Percentiles rank a stretch among this genome's conserved stretches.
Evolutionary conservation across 2,329 filamentous ascomycete genomes (phyloP).

Genomic region (Trichoderma endophyticum): DNA sequence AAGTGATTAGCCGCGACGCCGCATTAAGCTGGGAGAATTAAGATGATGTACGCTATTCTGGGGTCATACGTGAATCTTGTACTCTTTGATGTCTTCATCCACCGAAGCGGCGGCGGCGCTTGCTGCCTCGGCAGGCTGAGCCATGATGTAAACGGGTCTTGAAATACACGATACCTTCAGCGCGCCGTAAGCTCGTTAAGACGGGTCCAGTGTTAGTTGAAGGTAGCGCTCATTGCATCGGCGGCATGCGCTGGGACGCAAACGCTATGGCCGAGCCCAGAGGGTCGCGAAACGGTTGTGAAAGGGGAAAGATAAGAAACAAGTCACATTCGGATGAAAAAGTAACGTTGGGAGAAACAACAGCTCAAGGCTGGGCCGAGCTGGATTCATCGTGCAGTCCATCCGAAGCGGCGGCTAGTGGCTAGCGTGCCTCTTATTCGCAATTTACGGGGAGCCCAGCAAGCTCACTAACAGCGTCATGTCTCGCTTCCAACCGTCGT

Average conservation of each 20-base stretch:
- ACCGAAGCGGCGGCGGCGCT: conserved; percentile 20
- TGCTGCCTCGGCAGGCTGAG: conserved; percentile 24
- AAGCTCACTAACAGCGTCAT: not conserved
- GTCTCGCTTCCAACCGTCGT: not conserved
- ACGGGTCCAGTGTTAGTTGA: not conserved
- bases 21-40: conserved; percentile 27
- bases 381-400: conserved; percentile 2
- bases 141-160: conserved; percentile 16
- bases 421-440: conserved; percentile 4
- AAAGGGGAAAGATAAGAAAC: not conserved
- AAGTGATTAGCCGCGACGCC: not conserved
- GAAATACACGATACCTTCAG: not conserved
- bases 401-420: conserved; percentile 6
- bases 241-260: not conserved
- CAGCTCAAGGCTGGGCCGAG: not conserved
- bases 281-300: not conserved
- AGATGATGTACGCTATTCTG: not conserved
- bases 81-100: conserved; percentile 49
- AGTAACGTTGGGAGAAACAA: not conserved
- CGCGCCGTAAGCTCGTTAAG: not conserved
- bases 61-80: conserved; percentile 54
- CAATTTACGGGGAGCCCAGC: not conserved
- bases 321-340: not conserved
- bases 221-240: not conserved
- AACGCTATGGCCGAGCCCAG: not conserved